These are phyloP conservation scores for Brettanomyces bruxellensis DNA, from an alignment of 805 yeast genomes.

Conservation along the genomic window DNA sequence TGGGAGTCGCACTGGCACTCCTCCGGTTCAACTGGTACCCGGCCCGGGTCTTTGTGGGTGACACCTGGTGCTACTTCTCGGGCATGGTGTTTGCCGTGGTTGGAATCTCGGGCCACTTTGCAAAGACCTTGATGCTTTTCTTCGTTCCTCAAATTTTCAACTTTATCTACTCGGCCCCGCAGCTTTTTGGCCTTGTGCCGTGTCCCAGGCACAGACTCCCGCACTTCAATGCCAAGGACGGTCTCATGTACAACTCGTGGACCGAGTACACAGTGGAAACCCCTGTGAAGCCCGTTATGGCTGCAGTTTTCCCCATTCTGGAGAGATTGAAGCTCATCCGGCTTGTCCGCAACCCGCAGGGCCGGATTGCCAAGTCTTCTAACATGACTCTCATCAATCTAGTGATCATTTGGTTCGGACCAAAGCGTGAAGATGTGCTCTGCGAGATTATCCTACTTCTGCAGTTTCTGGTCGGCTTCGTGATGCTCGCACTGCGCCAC, in stretches of 20 bases:
- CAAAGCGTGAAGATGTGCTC: slow-evolving; percentile 73
- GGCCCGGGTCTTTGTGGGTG: slow-evolving; percentile 91
- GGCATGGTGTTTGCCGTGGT: slow-evolving; percentile 99
- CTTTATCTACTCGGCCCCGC: slow-evolving; percentile 88
- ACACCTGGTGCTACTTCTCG: slow-evolving; percentile 93
- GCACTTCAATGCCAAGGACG: slow-evolving; percentile 54
- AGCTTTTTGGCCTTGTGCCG: slow-evolving; percentile 74
- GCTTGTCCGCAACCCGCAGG: slow-evolving; percentile 23
- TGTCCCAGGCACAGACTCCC: slow-evolving; percentile 97
- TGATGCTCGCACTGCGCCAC: slow-evolving; percentile 68
- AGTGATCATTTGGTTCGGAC: slow-evolving; percentile 79
- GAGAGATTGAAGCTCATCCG: slow-evolving; percentile 40
- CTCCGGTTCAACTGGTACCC: slow-evolving; percentile 84
- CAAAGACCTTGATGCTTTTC: slow-evolving; percentile 80
- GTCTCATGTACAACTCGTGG: slow-evolving; percentile 66
- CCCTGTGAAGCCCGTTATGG: slow-evolving; percentile 15
- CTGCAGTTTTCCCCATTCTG: slow-evolving; percentile 35
- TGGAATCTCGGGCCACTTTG: slow-evolving; percentile 92
- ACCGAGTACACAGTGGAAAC: slow-evolving; percentile 29
- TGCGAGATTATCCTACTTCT: slow-evolving; percentile 49
- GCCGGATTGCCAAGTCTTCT: slow-evolving; percentile 38
- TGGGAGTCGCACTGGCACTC: slow-evolving; percentile 75
- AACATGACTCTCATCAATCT: slow-evolving; percentile 87
- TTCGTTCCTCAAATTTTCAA: slow-evolving; percentile 89
- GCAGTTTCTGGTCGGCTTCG: slow-evolving; percentile 60